Evolutionary conservation across 441 rosid species (phyloP), one percentile per base, ranked within the genome.

Genomic region (Daphne laureola): DNA sequence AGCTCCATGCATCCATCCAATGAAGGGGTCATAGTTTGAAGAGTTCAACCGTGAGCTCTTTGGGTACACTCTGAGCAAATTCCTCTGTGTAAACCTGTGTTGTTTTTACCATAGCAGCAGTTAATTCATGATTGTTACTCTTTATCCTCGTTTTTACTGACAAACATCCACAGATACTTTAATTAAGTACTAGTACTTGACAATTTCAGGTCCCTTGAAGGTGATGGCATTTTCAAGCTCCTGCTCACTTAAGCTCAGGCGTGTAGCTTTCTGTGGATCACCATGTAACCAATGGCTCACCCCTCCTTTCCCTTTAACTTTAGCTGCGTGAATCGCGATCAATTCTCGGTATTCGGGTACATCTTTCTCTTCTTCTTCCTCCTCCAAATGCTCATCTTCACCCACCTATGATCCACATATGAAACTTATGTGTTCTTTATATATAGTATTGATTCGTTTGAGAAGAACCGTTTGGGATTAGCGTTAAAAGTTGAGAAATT

Each of bases 321-420:
- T 90, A 38, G 78, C 84, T 3, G 95, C 95, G 46, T 83, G 96
- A 51, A 90, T 87, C 45, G 96, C 80, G 49, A 89, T 89, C 67
- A 89, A 46, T 43, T 77, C 71, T 61, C 66, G 78, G 63, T 83
- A 86, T 52, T 77, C 77, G 1, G 71, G 63, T 4, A 58, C 71
- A 47, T 59, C 63, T 40, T 46, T 61, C 49, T 80, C 93, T 58
- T 78, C 89, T 54, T 80, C 84, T 64, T 79, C 88, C 0, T 76
- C 86, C 23, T 50, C 64, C 53, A 74, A 45, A 31, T 75, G 72
- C 56, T 70, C 80, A 53, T 55, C 77, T 46, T 48, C 69, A 12
- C 49, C 69, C 13, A 44, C 38, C 38, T 31, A 4, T 31, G 38
- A 31, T 31, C 5, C 38, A 31, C 11, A 31, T 0, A 31, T 5